Base-by-base conservation (phyloP, 495 filamentous ascomycete species). In the Darksidea phi region DNA sequence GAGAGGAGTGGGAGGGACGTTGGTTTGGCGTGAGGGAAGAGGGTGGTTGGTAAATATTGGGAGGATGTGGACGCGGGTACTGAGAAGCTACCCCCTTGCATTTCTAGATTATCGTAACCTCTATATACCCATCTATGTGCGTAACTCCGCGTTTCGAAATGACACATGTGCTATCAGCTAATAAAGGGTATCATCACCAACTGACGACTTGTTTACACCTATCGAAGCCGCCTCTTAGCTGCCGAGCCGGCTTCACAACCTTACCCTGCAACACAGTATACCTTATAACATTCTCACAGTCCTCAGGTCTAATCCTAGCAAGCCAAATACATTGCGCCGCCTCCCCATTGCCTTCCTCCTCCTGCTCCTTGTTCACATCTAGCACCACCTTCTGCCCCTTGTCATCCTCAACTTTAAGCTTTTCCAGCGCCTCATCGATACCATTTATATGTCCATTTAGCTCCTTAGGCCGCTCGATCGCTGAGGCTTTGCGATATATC, bases 301-400 rank as follows among this genome's bases (percentile, higher is more conserved):
- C 91, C 76, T 94, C 89, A 1, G 95, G 94, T 69, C 81, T 73
- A 10, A 98, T 86, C 32, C 92, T 79, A 37, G 93, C 94, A 23
- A 98, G 77, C 94, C 94, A 98, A 62, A 98, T 93, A 52, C 91
- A 93, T 77, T 96, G 91, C 54, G 80, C 83, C 1, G 88, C 91
- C 69, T 79, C 76, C n/a, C 66, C 67, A 48, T 53, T 49, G 11
- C 23, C 86, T 82, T 72, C 76, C 15, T 46, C 47, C 37, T 66
- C 59, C 41, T 62, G 73, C 23, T 46, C 66, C 38, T 68, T 71
- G 23, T 70, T 72, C 67, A 73, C 59, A 12, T 68, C 73, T 7
- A 70, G 36, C 38, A 66, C 49, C 5, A 66, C 63, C 21, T 65
- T 67, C 8, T 67, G 59, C 1, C 59, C 65, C 32, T 66, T 57